Percentiles rank a stretch among this genome's conserved stretches.
Conservation (phyloP, 83 land plant species). For the Larix sibirica region DNA sequence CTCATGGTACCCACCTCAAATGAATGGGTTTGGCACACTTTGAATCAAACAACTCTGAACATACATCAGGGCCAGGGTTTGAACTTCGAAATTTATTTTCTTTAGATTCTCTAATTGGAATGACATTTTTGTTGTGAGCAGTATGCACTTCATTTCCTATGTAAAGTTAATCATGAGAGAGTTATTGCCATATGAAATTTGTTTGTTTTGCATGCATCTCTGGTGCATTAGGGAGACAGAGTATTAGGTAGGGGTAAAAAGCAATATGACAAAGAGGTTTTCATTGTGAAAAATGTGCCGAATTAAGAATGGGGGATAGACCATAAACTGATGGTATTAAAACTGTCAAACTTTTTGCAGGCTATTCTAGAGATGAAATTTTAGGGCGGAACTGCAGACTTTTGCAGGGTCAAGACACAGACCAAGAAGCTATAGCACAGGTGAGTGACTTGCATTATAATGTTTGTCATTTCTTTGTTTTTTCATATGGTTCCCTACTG, state of each 20-base stretch:
- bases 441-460: constrained; percentile 22
- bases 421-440: constrained; percentile 34
- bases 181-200: background rate
- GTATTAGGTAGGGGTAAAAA: background rate
- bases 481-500: background rate
- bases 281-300: background rate
- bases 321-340: background rate
- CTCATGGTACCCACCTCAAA: too few species aligned
- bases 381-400: constrained; percentile 79
- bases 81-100: too few species aligned
- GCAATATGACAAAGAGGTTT: background rate
- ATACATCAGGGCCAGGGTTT: too few species aligned
- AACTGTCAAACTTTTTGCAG: constrained; percentile 30
- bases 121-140: too few species aligned
- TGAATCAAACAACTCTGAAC: too few species aligned
- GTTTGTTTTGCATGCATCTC: background rate
- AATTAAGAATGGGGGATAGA: background rate
- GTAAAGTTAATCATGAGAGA: too few species aligned
- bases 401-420: constrained; percentile 71
- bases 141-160: too few species aligned
- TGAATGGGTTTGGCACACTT: too few species aligned
- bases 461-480: constrained; percentile 9
- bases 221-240: background rate
- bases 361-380: constrained; percentile 84
- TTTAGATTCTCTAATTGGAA: too few species aligned